Evolutionary conservation across 345 rosid species (phyloP), one percentile per base, ranked within the genome.

Genomic region (Rhizophora mangle): DNA sequence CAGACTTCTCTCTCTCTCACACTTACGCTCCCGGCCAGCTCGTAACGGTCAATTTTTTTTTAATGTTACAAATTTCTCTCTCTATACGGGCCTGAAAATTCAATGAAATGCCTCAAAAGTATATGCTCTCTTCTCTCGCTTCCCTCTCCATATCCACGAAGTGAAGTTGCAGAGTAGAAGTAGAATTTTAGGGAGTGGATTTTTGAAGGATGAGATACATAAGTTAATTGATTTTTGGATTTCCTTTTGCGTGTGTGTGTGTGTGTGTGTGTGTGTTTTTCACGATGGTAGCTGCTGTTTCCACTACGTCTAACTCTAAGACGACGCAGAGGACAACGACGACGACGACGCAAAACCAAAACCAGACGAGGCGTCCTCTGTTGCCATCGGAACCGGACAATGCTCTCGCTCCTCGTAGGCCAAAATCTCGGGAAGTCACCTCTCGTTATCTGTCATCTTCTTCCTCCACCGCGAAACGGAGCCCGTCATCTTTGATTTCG

Each of bases 351-450:
- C 86, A 51, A 60, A 79, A 73, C 71, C 78, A 73, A 27, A 72
- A 72, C 63, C 71, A 63, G 24, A 49, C 79, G 2, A 81, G 92
- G 63, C 89, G 86, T 7, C 93, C 95, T 20, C 82, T 89, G 52
- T 62, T 90, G 30, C 90, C 85, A 11, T 84, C 96, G 1, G 93
- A 89, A 52, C 80, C 90, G 6, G 87, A 85, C 82, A 86, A 86
- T 86, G 93, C 79, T 13, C 69, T 78, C 56, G 74, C 82, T 26
- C 78, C 83, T 32, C 96, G 87, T 66, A 89, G 93, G 2, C 84
- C 86, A 0, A 88, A 85, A 76, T 67, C 87, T 6, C 86, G 95
- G 16, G 93, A 87, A 46, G 93, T 94, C 78, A 78, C 85, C 16
- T 94, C 96, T 68, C 96, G 98, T 3, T 91, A 91, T 76, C 71